phyloP scores from a whole-genome alignment of 345 rosid genomes.

The Cardamine chenopodiifolia region DNA sequence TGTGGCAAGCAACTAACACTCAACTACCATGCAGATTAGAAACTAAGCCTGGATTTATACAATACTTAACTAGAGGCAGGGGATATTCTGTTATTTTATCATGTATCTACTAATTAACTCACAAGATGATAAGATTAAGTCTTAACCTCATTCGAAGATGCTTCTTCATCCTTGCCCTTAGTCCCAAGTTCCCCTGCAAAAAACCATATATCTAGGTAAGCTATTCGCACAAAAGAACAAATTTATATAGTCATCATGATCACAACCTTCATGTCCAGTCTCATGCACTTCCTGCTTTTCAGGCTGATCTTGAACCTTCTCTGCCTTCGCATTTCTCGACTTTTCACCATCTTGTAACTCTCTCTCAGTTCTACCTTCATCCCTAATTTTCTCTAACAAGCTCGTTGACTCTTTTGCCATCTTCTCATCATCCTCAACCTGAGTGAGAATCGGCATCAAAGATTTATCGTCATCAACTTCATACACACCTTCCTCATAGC shows the following conservation, averaged over 20 bases:
- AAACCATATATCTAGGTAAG: not conserved
- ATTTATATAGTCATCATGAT: not conserved
- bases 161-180: slow-evolving; percentile 25
- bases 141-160: slow-evolving; percentile 38
- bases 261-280: slow-evolving; percentile 31
- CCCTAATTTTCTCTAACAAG: slow-evolving; percentile 53
- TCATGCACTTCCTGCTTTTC: slow-evolving; percentile 18
- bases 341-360: slow-evolving; percentile 21
- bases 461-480: not conserved
- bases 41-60: not conserved
- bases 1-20: slow-evolving; percentile 2
- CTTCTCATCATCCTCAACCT: slow-evolving; percentile 37
- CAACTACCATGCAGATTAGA: not conserved
- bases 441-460: not conserved
- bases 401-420: slow-evolving; percentile 48
- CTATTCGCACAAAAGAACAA: not conserved
- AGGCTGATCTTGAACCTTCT: slow-evolving; percentile 26
- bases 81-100: slow-evolving; percentile 6
- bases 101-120: not conserved
- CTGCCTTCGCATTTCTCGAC: not conserved
- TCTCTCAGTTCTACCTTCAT: slow-evolving; percentile 43
- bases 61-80: slow-evolving; percentile 3
- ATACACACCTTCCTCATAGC: not conserved
- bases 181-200: slow-evolving; percentile 27
- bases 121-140: slow-evolving; percentile 16